Conservation (phyloP, 2,329 filamentous ascomycete species). For the Apiospora koreana region DNA sequence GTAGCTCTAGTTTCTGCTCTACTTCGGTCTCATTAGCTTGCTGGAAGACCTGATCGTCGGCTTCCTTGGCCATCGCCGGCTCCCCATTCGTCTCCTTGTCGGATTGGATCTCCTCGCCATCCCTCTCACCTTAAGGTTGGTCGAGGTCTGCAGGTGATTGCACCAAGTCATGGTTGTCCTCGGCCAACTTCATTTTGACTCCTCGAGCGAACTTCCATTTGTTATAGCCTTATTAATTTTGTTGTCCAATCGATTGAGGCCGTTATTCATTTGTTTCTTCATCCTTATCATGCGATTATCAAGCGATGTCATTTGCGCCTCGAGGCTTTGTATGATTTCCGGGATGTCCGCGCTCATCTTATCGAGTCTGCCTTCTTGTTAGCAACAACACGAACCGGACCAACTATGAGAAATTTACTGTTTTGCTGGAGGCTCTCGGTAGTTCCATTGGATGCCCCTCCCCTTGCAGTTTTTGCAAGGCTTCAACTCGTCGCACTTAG, state of each 20-base stretch:
- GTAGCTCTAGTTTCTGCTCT: conserved; percentile 52
- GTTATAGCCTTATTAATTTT: conserved; percentile 21
- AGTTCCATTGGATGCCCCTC: conserved; percentile 80
- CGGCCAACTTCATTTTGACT: not conserved
- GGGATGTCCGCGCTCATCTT: conserved; percentile 63
- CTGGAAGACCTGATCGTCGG: conserved; percentile 35
- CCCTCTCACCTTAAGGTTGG: conserved; percentile 20
- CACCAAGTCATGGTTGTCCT: conserved; percentile 27
- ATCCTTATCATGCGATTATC: conserved; percentile 38
- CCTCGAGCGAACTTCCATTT: not conserved
- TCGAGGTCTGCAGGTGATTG: conserved; percentile 18
- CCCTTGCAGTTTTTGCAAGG: conserved; percentile 88
- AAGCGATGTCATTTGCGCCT: conserved; percentile 10
- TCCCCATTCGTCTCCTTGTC: conserved; percentile 30
- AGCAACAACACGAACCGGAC: not conserved
- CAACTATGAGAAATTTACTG: conserved; percentile 62
- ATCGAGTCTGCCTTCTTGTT: conserved; percentile 46
- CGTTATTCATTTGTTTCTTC: conserved; percentile 28
- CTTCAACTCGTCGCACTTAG: conserved; percentile 86
- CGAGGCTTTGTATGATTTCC: conserved; percentile 46
- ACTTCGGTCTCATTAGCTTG: conserved; percentile 46
- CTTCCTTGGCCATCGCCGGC: conserved; percentile 26
- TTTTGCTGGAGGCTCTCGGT: conserved; percentile 87
- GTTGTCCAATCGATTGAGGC: not conserved
- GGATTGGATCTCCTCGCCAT: conserved; percentile 26